phyloP scores from a whole-genome alignment of 345 rosid genomes.

The Sonneratia alba region DNA sequence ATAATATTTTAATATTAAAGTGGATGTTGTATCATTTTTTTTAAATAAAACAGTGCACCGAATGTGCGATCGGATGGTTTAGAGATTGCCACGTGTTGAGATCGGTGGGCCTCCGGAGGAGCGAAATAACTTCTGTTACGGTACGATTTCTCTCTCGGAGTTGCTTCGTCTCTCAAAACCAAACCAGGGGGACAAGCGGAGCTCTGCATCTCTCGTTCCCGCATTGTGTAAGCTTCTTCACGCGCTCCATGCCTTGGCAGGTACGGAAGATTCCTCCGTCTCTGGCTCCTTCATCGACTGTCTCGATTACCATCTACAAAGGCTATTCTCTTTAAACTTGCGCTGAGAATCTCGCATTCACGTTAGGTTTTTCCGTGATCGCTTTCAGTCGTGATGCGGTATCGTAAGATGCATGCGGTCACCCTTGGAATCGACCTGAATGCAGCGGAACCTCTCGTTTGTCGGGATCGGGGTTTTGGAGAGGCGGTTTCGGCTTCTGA shows the following conservation, averaged over 20 bases:
- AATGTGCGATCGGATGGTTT: background rate
- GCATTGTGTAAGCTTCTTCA: background rate
- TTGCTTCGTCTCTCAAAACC: background rate
- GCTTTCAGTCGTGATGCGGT: background rate
- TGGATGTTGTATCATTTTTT: too few relatives aligned
- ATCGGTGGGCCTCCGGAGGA: background rate
- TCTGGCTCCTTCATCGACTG: background rate
- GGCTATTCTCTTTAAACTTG: background rate
- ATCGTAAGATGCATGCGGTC: background rate
- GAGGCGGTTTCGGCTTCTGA: background rate
- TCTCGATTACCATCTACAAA: background rate
- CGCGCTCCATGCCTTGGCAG: background rate
- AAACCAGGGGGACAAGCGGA: background rate
- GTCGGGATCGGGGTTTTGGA: background rate
- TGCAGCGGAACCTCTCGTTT: background rate
- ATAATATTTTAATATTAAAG: too few relatives aligned
- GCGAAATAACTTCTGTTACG: background rate
- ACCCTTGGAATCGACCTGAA: background rate
- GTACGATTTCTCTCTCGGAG: background rate
- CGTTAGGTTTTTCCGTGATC: background rate
- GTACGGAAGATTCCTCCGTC: background rate
- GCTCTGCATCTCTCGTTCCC: background rate
- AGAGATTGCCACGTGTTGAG: background rate
- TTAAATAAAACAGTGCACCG: too few relatives aligned
- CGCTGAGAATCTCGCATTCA: background rate